Evolutionary conservation across 2,329 filamentous ascomycete species (phyloP).

Genomic region (Trichophyton mentagrophytes): DNA sequence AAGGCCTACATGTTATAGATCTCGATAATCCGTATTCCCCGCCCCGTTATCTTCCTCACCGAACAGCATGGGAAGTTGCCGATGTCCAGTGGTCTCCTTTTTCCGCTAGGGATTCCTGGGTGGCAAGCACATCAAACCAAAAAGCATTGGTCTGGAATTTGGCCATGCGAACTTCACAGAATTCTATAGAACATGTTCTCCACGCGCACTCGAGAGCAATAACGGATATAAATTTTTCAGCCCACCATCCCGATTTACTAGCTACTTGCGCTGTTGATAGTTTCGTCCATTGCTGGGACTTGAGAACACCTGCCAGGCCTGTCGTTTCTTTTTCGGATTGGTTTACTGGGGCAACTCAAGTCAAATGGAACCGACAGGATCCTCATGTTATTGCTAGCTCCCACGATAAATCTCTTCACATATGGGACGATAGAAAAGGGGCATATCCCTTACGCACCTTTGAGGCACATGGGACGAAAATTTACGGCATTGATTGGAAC

Average conservation of each 20-base stretch:
- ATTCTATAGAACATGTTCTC: conserved; percentile 77
- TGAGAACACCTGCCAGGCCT: conserved; percentile 60
- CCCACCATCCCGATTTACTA: conserved; percentile 76
- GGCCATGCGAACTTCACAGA: conserved; percentile 54
- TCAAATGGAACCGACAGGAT: conserved; percentile 86
- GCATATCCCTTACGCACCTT: conserved; percentile 71
- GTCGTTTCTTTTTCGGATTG: conserved; percentile 79
- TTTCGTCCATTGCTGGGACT: conserved; percentile 85
- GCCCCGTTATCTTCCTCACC: conserved; percentile 72
- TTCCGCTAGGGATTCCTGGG: conserved; percentile 78
- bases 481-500: conserved; percentile 93
- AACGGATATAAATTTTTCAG: conserved; percentile 92
- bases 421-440: conserved; percentile 79
- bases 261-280: conserved; percentile 88
- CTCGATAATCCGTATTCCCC: conserved; percentile 79
- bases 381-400: conserved; percentile 79
- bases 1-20: conserved; percentile 83
- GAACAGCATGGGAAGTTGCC: conserved; percentile 84
- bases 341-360: conserved; percentile 85
- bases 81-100: conserved; percentile 97
- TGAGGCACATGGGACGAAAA: conserved; percentile 79
- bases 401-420: conserved; percentile 73
- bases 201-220: conserved; percentile 80
- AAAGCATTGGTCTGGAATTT: conserved; percentile 91
- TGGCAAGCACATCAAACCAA: conserved; percentile 87